Conservation (phyloP, 1,284 basidiomycete species). For the Ceratobasidium papillatum region DNA sequence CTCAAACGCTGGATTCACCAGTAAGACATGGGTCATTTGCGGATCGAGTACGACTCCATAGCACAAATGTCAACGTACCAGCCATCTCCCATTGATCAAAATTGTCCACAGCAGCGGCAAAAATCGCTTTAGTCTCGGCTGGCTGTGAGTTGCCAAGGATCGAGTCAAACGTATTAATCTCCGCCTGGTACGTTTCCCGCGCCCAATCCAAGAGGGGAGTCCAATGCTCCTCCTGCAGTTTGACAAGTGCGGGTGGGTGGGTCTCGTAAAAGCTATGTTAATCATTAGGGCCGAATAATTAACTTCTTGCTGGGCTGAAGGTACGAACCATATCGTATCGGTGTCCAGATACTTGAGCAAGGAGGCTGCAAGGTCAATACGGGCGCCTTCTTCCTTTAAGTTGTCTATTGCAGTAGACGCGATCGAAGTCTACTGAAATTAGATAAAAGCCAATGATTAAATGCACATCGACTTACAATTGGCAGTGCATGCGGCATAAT, state of each 20-base stretch:
- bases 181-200: constrained; percentile 67
- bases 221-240: constrained; percentile 90
- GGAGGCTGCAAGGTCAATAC: constrained; percentile 73
- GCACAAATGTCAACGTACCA: constrained; percentile 61
- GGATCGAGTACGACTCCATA: not conserved
- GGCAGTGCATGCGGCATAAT: constrained; percentile 93
- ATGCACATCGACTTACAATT: constrained; percentile 65
- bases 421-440: constrained; percentile 76
- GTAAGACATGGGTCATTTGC: not conserved
- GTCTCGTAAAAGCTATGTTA: constrained; percentile 80
- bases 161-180: constrained; percentile 73
- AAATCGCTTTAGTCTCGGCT: constrained; percentile 66
- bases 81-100: constrained; percentile 89
- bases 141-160: constrained; percentile 75
- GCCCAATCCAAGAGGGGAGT: constrained; percentile 87
- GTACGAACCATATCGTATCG: constrained; percentile 88
- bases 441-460: not conserved
- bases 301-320: not conserved
- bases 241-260: constrained; percentile 76
- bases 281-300: not conserved
- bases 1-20: constrained; percentile 76
- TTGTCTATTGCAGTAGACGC: constrained; percentile 89
- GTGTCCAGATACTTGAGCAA: constrained; percentile 91
- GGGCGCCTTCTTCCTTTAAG: constrained; percentile 65
- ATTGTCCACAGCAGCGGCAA: constrained; percentile 64